phyloP scores from a whole-genome alignment of 83 land plant genomes.

The Thuja plicata region DNA sequence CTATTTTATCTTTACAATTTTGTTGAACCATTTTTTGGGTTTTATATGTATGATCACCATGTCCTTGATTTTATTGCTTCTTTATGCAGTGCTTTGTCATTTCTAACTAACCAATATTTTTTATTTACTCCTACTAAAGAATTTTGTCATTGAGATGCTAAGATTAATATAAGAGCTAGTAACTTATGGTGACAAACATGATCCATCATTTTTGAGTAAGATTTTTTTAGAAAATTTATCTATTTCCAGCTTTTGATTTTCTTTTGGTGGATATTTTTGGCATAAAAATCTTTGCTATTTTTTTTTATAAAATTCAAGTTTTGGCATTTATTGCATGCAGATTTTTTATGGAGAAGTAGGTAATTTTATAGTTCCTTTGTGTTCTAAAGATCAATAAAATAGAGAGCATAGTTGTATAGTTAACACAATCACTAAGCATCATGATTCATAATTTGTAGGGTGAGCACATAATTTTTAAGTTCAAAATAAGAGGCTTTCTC shows the following conservation, averaged over 20 bases:
- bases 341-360: constrained; percentile 97
- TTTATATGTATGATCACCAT: too few relatives aligned
- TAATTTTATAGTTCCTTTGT: constrained; percentile 84
- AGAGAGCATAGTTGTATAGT: constrained; percentile 70
- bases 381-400: constrained; percentile 63
- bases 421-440: constrained; percentile 87
- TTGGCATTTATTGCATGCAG: constrained; percentile 27
- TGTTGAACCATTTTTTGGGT: too few relatives aligned
- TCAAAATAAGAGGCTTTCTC: too few relatives aligned
- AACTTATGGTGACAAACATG: constrained; percentile 95
- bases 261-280: background rate
- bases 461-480: constrained; percentile 95
- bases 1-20: too few relatives aligned
- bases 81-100: too few relatives aligned
- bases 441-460: constrained; percentile 88
- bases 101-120: too few relatives aligned
- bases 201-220: constrained; percentile 94
- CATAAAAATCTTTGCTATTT: background rate
- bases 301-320: background rate
- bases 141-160: too few relatives aligned
- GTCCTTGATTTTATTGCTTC: too few relatives aligned
- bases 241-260: background rate
- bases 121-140: too few relatives aligned
- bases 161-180: too few relatives aligned
- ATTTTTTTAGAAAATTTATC: background rate